Base-by-base conservation (phyloP, 371 early-diverging fungal species). In the Gilbertella persicaria region DNA sequence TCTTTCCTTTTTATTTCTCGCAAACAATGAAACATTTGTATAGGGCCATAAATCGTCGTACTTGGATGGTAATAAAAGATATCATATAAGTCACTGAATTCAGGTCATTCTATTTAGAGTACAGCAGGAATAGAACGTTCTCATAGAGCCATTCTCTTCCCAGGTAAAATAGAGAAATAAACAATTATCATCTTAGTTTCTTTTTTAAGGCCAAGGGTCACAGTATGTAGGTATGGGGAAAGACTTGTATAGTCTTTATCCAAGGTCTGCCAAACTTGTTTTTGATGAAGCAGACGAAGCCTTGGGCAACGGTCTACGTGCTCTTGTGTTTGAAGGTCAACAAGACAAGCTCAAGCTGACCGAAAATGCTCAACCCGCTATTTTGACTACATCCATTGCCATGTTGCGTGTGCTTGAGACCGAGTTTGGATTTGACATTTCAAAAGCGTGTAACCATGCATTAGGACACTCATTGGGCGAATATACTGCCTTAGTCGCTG, bases 401-500 rank as follows among this genome's bases (percentile, higher is more conserved):
- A 80, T 90, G 55, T 64, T 93, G n/a, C 80, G 89, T 10, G 95
- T 94, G 1, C 73, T 97, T 26, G 89, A 96, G 69, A 73, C 74
- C 0, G 95, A 92, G 28, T 85, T 80, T 42, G 94, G 89, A 1
- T 90, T 93, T 62, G 84, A 89, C 57, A 69, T 90, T n/a, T 73
- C 75, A 3, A 78, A 85, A 12, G 64, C 83, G 9, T 91, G 87
- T 56, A 80, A 85, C 7, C 89, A 85, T 74, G 89, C 89, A 0
- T 69, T 96, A 36, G 98, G 98, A 1, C 97, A 97, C 58, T 94
- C 94, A 14, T 74, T 97, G 1, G 98, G 98, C n/a, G 97, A 97
- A 72, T 97, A 95, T 57, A 80, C 90, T 14, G 94, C 95, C 2
- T 71, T 94, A 8, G 89, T 94, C 0, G 95, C 93, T 1, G 83